These are phyloP conservation scores for Graphiopsis chlorocephala DNA, from an alignment of 2,329 filamentous ascomycete genomes.

Conservation along the genomic window DNA sequence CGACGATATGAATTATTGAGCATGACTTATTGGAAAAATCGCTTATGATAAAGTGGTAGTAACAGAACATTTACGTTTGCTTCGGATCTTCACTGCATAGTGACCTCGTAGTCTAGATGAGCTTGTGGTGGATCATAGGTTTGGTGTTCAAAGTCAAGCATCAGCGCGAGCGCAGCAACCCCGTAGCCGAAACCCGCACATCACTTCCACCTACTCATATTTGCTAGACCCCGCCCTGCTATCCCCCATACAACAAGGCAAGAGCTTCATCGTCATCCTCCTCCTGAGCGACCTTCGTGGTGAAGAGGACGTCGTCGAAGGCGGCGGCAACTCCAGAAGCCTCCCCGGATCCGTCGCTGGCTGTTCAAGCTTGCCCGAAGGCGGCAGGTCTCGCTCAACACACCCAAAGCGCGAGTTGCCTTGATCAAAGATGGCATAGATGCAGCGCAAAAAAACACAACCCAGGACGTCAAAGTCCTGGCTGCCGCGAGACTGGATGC, in stretches of 20 bases:
- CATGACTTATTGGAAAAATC: background rate
- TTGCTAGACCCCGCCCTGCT: background rate
- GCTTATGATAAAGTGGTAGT: background rate
- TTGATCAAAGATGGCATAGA: conserved; percentile 66
- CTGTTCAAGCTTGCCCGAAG: background rate
- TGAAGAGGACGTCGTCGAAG: background rate
- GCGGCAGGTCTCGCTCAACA: conserved; percentile 15
- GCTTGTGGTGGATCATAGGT: background rate
- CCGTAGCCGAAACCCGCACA: background rate
- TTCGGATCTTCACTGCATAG: background rate
- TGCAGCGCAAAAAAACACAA: conserved; percentile 55
- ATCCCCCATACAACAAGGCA: background rate
- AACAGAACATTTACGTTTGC: background rate
- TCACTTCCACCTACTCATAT: background rate
- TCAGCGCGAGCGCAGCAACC: background rate
- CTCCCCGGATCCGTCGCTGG: background rate
- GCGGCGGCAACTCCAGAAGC: background rate
- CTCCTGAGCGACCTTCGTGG: background rate
- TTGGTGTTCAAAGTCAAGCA: background rate
- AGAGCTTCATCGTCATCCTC: background rate
- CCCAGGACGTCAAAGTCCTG: conserved; percentile 56
- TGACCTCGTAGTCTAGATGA: background rate
- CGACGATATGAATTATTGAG: background rate
- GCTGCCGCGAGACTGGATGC: conserved; percentile 61
- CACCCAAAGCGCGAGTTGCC: conserved; percentile 30